Percentiles rank a stretch among this genome's conserved stretches.
Evolutionary conservation across 768 basidiomycete species (phyloP).

Genomic region (Boletales sp.): DNA sequence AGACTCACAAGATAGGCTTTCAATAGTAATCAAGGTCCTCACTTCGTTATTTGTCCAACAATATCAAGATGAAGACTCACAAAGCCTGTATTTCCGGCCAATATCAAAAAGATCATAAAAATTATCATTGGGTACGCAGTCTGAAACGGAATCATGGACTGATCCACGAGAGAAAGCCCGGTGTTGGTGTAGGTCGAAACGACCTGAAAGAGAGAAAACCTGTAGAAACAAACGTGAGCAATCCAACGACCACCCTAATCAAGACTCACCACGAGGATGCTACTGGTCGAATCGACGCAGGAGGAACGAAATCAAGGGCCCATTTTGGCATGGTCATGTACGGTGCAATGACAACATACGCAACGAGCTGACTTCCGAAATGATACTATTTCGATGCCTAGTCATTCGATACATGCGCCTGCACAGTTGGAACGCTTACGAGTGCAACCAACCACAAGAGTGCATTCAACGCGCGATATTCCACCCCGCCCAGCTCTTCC

Average conservation of each 20-base stretch:
- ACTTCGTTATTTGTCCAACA: neutral
- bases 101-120: conserved; percentile 65
- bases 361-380: conserved; percentile 61
- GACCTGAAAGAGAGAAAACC: conserved; percentile 84
- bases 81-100: conserved; percentile 92
- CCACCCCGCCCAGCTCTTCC: conserved; percentile 91
- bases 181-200: conserved; percentile 88
- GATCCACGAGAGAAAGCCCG: conserved; percentile 82
- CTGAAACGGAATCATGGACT: conserved; percentile 91
- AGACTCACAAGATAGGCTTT: conserved; percentile 82
- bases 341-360: conserved; percentile 73
- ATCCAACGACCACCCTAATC: neutral
- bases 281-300: conserved; percentile 52
- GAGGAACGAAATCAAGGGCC: conserved; percentile 56
- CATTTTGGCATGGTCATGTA: conserved; percentile 68
- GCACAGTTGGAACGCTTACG: conserved; percentile 42
- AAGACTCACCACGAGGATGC: conserved; percentile 58
- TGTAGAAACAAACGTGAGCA: conserved; percentile 23
- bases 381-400: conserved; percentile 59
- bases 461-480: conserved; percentile 81
- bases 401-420: neutral
- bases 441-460: conserved; percentile 75
- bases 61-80: conserved; percentile 49
- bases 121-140: conserved; percentile 78
- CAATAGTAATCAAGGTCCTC: neutral